A percentile compares a stretch with the other conserved stretches of the same genome.
phyloP scores from a whole-genome alignment of 2,329 filamentous ascomycete genomes.

The Thelonectria discophora region DNA sequence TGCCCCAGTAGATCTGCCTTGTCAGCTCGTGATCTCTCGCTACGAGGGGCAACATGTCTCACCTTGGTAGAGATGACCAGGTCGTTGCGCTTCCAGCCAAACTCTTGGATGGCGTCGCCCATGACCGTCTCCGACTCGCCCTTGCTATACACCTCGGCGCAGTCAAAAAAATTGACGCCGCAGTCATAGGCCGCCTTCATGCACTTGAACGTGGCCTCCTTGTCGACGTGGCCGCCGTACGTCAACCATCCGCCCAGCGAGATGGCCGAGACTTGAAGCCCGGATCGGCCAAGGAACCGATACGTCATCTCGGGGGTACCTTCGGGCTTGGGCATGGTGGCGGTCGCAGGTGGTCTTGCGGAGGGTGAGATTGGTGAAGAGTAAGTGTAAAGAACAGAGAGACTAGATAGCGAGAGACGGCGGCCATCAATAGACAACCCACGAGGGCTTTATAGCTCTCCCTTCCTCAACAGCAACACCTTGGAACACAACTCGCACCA shows the following conservation, averaged over 20 bases:
- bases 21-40: slow-evolving; percentile 1
- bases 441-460: slow-evolving; percentile 20
- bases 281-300: slow-evolving; percentile 74
- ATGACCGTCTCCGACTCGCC: slow-evolving; percentile 72
- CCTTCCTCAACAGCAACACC: not conserved
- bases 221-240: slow-evolving; percentile 76
- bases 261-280: slow-evolving; percentile 78
- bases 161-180: slow-evolving; percentile 72
- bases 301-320: slow-evolving; percentile 70
- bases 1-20: slow-evolving; percentile 70
- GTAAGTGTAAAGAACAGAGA: not conserved
- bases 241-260: slow-evolving; percentile 78
- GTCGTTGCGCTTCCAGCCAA: slow-evolving; percentile 68
- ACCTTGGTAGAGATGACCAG: slow-evolving; percentile 70
- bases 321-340: slow-evolving; percentile 52
- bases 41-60: slow-evolving; percentile 9
- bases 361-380: not conserved
- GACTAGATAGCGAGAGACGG: not conserved
- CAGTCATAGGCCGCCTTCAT: slow-evolving; percentile 69
- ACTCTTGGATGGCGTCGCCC: slow-evolving; percentile 68
- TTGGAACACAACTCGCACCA: slow-evolving; percentile 3
- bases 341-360: slow-evolving; percentile 12
- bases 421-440: not conserved
- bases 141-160: slow-evolving; percentile 65
- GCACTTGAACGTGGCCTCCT: slow-evolving; percentile 63